Conservation (phyloP, 2,329 filamentous ascomycete species). For the Cladosporium oxysporum region DNA sequence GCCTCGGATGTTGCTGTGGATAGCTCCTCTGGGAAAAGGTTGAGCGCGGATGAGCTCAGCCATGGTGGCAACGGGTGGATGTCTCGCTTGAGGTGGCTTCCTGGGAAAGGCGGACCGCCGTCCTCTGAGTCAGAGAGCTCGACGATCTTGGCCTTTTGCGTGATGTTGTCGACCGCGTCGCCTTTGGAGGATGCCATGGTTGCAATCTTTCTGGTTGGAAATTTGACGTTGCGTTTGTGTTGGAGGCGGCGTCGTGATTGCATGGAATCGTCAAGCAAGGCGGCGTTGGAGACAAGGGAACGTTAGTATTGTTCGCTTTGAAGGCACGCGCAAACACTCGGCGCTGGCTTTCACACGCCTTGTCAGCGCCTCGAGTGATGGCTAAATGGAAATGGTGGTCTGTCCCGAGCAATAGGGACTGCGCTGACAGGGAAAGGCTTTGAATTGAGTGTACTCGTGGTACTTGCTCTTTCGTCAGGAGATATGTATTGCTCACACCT, state of each 20-base stretch:
- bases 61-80: constrained; percentile 29
- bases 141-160: constrained; percentile 33
- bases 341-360: constrained; percentile 2
- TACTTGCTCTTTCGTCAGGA: neutral
- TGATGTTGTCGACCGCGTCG: constrained; percentile 33
- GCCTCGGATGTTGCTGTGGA: constrained; percentile 17
- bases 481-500: neutral
- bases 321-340: constrained; percentile 4
- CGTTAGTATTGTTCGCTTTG: constrained; percentile 31
- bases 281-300: constrained; percentile 21
- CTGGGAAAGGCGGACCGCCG: constrained; percentile 34
- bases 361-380: too few relatives aligned
- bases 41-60: constrained; percentile 29
- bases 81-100: constrained; percentile 24
- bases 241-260: constrained; percentile 16
- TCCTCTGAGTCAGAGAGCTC: constrained; percentile 33
- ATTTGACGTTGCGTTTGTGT: constrained; percentile 21
- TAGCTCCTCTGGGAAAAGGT: constrained; percentile 30
- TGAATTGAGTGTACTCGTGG: neutral
- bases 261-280: constrained; percentile 20
- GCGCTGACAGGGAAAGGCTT: neutral
- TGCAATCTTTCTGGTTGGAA: constrained; percentile 16
- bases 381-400: neutral
- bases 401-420: neutral
- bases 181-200: constrained; percentile 21